Conservation (phyloP, 1,139 yeast genomes). For the Pichia sp. region DNA sequence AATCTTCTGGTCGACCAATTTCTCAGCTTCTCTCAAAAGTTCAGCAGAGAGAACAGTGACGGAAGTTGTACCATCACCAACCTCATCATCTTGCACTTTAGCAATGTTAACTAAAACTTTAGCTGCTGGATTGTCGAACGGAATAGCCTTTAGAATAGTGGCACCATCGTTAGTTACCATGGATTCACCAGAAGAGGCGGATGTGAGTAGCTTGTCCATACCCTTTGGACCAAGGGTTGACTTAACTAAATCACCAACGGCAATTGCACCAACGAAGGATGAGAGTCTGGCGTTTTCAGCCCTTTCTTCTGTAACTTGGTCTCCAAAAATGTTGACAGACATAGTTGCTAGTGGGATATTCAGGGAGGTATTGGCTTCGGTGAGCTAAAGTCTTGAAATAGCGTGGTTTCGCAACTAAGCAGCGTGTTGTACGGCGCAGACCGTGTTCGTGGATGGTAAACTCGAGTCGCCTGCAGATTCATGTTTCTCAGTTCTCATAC, state of each 20-base stretch:
- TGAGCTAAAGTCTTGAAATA: too few species aligned
- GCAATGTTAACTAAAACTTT: slow-evolving; percentile 93
- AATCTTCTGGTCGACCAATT: slow-evolving; percentile 82
- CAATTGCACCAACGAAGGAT: slow-evolving; percentile 97
- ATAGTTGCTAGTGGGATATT: slow-evolving; percentile 14
- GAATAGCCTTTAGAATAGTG: slow-evolving; percentile 87
- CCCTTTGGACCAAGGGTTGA: slow-evolving; percentile 98
- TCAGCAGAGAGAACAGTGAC: slow-evolving; percentile 93
- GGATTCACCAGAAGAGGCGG: slow-evolving; percentile 71
- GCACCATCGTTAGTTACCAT: slow-evolving; percentile 98
- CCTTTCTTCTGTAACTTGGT: slow-evolving; percentile 95
- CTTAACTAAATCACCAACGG: slow-evolving; percentile 95
- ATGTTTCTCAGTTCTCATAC: too few species aligned
- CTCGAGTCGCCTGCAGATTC: too few species aligned
- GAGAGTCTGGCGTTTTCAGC: slow-evolving; percentile 97
- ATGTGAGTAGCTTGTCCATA: slow-evolving; percentile 91
- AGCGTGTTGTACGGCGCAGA: too few species aligned
- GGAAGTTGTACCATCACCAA: slow-evolving; percentile 99
- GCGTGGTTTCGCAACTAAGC: too few species aligned
- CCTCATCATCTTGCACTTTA: slow-evolving; percentile 97
- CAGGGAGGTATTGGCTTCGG: too few species aligned
- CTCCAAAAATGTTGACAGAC: slow-evolving; percentile 94
- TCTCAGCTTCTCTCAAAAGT: slow-evolving; percentile 90
- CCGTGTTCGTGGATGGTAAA: too few species aligned
- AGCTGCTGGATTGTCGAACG: slow-evolving; percentile 97